These are phyloP conservation scores for Penicillium pulvis DNA, from an alignment of 495 filamentous ascomycete species.

Conservation along the genomic window DNA sequence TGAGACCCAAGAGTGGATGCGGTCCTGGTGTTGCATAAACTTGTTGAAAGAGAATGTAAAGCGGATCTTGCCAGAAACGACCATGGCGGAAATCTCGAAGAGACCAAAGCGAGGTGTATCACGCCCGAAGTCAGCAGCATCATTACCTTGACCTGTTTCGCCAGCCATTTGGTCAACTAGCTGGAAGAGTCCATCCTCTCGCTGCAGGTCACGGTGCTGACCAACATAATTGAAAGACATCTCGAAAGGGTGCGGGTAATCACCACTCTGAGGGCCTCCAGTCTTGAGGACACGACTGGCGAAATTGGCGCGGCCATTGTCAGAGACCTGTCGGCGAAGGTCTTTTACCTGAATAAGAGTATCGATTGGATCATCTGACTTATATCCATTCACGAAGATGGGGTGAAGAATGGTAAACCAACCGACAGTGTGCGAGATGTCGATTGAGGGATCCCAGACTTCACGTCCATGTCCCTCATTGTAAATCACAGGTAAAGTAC, in stretches of 20 bases:
- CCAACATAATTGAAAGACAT: conserved; percentile 73
- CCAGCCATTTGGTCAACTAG: conserved; percentile 54
- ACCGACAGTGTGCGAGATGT: conserved; percentile 61
- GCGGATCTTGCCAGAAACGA: conserved; percentile 60
- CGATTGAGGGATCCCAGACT: conserved; percentile 49
- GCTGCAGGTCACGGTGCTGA: conserved; percentile 62
- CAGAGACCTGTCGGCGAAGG: conserved; percentile 40
- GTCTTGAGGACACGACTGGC: conserved; percentile 49
- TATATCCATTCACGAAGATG: conserved; percentile 32
- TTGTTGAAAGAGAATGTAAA: conserved; percentile 66
- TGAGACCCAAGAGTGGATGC: conserved; percentile 60
- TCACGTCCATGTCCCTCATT: conserved; percentile 62
- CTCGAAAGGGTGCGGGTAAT: conserved; percentile 62
- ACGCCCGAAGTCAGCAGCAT: conserved; percentile 59
- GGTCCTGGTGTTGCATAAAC: conserved; percentile 57
- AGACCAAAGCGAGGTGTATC: conserved; percentile 62
- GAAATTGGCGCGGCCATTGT: conserved; percentile 56
- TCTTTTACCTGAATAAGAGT: conserved; percentile 51
- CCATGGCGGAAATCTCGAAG: conserved; percentile 65
- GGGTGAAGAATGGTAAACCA: conserved; percentile 65
- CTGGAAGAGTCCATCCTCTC: conserved; percentile 61
- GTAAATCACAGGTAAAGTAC: conserved; percentile 54
- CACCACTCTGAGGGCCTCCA: conserved; percentile 39
- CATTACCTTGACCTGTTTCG: conserved; percentile 45
- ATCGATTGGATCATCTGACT: conserved; percentile 35